A percentile compares a stretch with the other conserved stretches of the same genome.
phyloP scores from a whole-genome alignment of 73 alveolate genomes.

The Paramecium tetraurelia region DNA sequence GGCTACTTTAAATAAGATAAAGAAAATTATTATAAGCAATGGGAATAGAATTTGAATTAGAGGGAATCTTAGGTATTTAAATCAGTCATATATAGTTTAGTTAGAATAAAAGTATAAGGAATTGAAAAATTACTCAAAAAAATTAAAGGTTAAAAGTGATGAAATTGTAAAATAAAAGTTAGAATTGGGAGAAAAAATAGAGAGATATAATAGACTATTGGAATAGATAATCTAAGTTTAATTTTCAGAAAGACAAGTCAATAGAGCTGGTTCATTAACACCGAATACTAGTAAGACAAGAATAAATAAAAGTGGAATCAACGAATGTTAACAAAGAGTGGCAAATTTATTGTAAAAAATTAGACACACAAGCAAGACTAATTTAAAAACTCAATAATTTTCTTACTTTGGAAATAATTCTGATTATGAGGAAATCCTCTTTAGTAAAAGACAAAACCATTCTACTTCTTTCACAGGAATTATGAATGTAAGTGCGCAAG shows the following conservation, averaged over 20 bases:
- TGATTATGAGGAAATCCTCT: slow-evolving; percentile 27
- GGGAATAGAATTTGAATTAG: not conserved
- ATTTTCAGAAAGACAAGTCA: not conserved
- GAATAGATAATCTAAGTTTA: not conserved
- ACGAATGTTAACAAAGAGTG: slow-evolving; percentile 22
- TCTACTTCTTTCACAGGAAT: not conserved
- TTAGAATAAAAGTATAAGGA: not conserved
- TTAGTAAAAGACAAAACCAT: slow-evolving; percentile 13
- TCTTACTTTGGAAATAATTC: not conserved
- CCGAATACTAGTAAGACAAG: not conserved
- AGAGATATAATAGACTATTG: not conserved
- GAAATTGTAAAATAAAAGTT: not conserved
- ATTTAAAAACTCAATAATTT: not conserved
- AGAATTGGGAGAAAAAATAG: slow-evolving; percentile 35
- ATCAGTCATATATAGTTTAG: not conserved
- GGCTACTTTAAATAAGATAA: not conserved
- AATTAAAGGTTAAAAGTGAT: not conserved
- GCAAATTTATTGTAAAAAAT: not conserved
- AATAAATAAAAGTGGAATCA: not conserved
- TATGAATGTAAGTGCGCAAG: not conserved
- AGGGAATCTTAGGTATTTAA: slow-evolving; percentile 15
- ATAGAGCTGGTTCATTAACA: not conserved
- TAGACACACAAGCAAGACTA: not conserved
- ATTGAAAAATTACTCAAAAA: not conserved
- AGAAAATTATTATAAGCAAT: not conserved